Base-by-base conservation (phyloP, 371 early-diverging fungal species). In the Apophysomyces sp. region DNA sequence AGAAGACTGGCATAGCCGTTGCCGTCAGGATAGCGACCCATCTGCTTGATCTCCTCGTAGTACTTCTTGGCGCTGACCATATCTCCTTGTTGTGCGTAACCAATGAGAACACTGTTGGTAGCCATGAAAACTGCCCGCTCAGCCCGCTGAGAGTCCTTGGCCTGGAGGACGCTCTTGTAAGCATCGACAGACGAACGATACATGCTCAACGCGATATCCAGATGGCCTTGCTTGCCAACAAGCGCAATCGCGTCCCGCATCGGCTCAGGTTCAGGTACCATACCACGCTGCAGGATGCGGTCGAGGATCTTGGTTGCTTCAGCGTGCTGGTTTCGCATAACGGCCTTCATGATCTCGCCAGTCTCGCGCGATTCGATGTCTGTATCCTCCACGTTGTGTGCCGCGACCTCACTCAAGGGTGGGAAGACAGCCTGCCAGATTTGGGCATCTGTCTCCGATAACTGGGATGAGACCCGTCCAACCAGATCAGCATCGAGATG, bases 101-200 rank as follows among this genome's bases (percentile, higher is more conserved):
- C 81, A 56, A 85, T 81, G 15, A 87, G 59, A 57, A 87, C 76
- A 57, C 83, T 82, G 60, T 87, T 87, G 56, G 71, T 71, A 8
- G 67, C 64, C 56, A 71, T 61, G 49, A 74, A 71, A 11, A 72
- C 63, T 7, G 78, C 77, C 26, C 66, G 65, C 26, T 36, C 54
- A 9, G 58, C 52, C 44, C 57, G 58, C n/a, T 53, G 34, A n/a
- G 52, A 24, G n/a, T 68, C 69, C 13, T 65, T n/a, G 49, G 28
- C 27, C 21, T 7, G n/a, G 24, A 44, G 49, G 21, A 62, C 52
- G 24, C 58, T 41, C 37, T 76, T 59, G 53, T 65, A 73, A 15
- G 68, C 64, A 16, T 67, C 59, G 15, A 75, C 51, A 4, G 73
- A 69, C 24, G 67, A 60, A 11, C 67, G 44, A 32, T 73, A 78